These are phyloP conservation scores for Lachancea fermentati DNA, from an alignment of 805 yeast genomes.

Conservation along the genomic window DNA sequence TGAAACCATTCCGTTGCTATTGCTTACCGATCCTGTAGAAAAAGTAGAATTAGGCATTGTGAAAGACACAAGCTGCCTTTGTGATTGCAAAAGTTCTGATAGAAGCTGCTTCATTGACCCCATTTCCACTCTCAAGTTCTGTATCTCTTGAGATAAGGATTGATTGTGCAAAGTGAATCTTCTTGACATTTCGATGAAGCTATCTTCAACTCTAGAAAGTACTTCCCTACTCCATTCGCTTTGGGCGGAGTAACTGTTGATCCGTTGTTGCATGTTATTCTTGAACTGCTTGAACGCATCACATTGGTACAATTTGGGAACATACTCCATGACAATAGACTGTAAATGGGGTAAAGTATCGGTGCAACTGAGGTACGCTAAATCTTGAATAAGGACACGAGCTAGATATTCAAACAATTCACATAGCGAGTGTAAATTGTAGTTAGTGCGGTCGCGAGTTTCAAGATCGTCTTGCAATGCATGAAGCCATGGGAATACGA, in stretches of 20 bases:
- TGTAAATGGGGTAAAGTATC: slow-evolving; percentile 25
- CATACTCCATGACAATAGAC: slow-evolving; percentile 24
- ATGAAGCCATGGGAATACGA: slow-evolving; percentile 31
- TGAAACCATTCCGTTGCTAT: slow-evolving; percentile 9
- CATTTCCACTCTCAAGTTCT: slow-evolving; percentile 25
- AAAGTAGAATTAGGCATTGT: neutral
- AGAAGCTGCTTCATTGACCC: slow-evolving; percentile 22
- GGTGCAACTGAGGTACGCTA: slow-evolving; percentile 23
- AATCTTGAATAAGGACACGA: slow-evolving; percentile 27
- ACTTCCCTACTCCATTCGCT: slow-evolving; percentile 8
- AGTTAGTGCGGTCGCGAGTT: slow-evolving; percentile 28
- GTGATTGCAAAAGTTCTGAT: slow-evolving; percentile 25
- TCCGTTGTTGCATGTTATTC: slow-evolving; percentile 10
- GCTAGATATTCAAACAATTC: slow-evolving; percentile 32
- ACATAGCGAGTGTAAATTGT: slow-evolving; percentile 27
- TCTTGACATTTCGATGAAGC: slow-evolving; percentile 24
- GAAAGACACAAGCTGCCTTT: slow-evolving; percentile 17
- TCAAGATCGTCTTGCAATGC: slow-evolving; percentile 24
- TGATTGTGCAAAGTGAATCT: slow-evolving; percentile 29
- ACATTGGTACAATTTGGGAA: slow-evolving; percentile 26
- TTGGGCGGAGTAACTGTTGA: slow-evolving; percentile 5
- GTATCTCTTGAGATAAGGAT: slow-evolving; percentile 27
- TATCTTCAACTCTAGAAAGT: slow-evolving; percentile 7
- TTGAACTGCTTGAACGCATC: slow-evolving; percentile 17
- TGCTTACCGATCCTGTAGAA: neutral